These are phyloP conservation scores for Aspergillus phoenicis DNA, from an alignment of 2,329 filamentous ascomycete genomes.

Conservation along the genomic window DNA sequence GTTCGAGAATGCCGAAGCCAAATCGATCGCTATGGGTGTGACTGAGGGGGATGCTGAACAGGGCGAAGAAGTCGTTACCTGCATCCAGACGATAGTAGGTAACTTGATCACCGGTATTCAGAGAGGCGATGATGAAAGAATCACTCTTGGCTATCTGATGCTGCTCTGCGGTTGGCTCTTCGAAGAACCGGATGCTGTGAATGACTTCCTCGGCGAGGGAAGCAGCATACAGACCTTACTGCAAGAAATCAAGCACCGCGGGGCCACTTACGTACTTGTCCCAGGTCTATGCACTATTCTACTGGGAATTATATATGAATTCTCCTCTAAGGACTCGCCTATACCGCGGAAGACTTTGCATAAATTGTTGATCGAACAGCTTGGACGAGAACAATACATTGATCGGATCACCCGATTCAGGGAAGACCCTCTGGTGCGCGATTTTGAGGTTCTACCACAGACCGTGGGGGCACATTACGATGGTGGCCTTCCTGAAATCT, in stretches of 20 bases:
- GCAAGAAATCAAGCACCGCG: constrained; percentile 68
- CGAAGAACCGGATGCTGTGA: constrained; percentile 86
- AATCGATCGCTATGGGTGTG: constrained; percentile 75
- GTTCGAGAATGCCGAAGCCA: constrained; percentile 76
- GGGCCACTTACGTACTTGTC: constrained; percentile 65
- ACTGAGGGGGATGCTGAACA: constrained; percentile 85
- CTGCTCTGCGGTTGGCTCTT: constrained; percentile 86
- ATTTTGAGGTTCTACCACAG: constrained; percentile 85
- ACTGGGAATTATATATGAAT: constrained; percentile 89
- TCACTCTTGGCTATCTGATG: constrained; percentile 86
- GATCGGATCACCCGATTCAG: constrained; percentile 78
- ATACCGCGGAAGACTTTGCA: constrained; percentile 80
- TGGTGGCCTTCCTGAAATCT: constrained; percentile 72
- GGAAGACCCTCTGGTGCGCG: constrained; percentile 75
- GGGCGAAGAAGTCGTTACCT: constrained; percentile 93
- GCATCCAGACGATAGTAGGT: constrained; percentile 82
- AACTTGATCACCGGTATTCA: constrained; percentile 82
- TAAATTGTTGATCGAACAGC: constrained; percentile 71
- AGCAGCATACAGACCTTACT: constrained; percentile 88
- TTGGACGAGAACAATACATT: constrained; percentile 85
- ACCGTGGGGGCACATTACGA: constrained; percentile 58
- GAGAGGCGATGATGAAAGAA: constrained; percentile 73
- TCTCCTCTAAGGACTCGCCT: constrained; percentile 95
- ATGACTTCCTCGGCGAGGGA: constrained; percentile 89
- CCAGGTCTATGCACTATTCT: constrained; percentile 83